phyloP scores from a whole-genome alignment of 139 green algal species.

The Tetraselmis striata region DNA sequence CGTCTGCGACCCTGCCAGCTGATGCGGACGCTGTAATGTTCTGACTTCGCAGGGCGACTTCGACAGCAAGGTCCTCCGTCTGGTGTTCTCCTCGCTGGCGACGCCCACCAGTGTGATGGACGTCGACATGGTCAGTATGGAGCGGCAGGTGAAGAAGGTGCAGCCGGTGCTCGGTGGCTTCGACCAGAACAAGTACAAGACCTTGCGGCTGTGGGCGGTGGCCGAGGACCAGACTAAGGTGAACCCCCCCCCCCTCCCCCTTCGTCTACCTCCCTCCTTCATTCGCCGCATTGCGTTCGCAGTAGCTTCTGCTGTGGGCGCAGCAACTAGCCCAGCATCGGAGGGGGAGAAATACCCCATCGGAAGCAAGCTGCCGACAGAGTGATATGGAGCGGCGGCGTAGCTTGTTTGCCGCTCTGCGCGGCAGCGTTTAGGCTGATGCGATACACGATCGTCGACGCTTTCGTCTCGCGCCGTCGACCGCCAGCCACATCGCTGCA shows the following conservation, averaged over 20 bases:
- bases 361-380: too few relatives aligned
- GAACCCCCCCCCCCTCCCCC: background rate
- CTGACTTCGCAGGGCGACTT: constrained; percentile 77
- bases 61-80: constrained; percentile 59
- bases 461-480: too few relatives aligned
- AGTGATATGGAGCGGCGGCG: too few relatives aligned
- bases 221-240: constrained; percentile 53
- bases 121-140: constrained; percentile 61
- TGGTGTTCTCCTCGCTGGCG: constrained; percentile 71
- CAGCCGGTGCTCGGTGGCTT: constrained; percentile 76
- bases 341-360: too few relatives aligned
- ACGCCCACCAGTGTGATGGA: constrained; percentile 72
- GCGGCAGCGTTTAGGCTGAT: too few relatives aligned
- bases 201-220: constrained; percentile 66
- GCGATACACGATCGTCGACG: too few relatives aligned
- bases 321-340: too few relatives aligned
- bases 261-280: too few relatives aligned
- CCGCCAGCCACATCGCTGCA: too few relatives aligned
- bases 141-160: constrained; percentile 60
- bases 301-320: background rate
- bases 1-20: too few relatives aligned
- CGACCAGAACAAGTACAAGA: constrained; percentile 60
- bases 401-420: too few relatives aligned
- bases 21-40: too few relatives aligned
- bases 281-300: background rate